Base-by-base conservation (phyloP, 2,329 filamentous ascomycete genomes). In the Venturia aucupariae region DNA sequence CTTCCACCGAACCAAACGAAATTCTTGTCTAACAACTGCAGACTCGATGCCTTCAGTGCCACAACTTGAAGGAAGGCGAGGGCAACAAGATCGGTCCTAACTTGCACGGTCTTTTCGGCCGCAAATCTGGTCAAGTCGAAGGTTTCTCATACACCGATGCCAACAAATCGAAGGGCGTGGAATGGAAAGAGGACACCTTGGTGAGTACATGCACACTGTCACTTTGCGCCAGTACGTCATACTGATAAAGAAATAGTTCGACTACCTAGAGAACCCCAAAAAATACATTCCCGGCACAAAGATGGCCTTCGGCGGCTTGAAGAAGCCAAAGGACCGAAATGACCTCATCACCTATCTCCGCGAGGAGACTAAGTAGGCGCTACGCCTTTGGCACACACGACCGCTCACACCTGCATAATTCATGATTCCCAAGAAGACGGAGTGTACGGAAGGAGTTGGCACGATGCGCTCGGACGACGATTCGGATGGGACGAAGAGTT, bases 241-340 rank as follows among this genome's bases (percentile, higher is more conserved):
- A 32, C 41, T 54, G n/a, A 62, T n/a, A 22, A 38, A 27, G 11
- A 13, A 69, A 60, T 72, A 92, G 90, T 97, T 96, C 82, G 85
- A 88, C 71, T 99, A 99, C 88, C 92, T 99, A 75, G 94, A 99
- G 87, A 97, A 97, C 89, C 94, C 94, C 82, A 99, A 99, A 89
- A 97, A 97, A 86, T 99, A 92, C 87, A 97, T 99, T 70, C 94
- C 94, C 72, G 94, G 94, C 73, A 99, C 94, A 83, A 99, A 97
- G 91, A 99, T 99, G 94, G 94, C 94, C 74, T 99, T 97, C 78
- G 94, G 94, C 82, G 94, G 94, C 80, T 86, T 99, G 77, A 99
- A 99, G 92, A 99, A 99, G 90, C 86, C 87, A 77, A 97, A 97
- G 90, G 94, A 97, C 84, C 87, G 94, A 79, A 96, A 97, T 80